A percentile compares a stretch with the other conserved stretches of the same genome.
Conservation (phyloP, 2,329 filamentous ascomycete genomes). For the Hypoxylon sp. region DNA sequence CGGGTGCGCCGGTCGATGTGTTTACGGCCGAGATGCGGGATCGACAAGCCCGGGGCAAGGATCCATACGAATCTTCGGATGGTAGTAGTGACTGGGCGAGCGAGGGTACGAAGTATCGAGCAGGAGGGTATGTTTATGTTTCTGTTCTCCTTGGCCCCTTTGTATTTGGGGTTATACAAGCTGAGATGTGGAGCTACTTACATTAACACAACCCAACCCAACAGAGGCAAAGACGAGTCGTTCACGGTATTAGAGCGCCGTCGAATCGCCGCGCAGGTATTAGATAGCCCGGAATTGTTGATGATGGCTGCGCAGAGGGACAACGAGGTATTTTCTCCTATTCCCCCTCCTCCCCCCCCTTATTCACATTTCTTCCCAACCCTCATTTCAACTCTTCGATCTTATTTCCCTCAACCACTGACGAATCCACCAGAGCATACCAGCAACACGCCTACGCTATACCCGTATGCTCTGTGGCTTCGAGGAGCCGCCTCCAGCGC, state of each 20-base stretch:
- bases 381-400: neutral
- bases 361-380: neutral
- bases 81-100: slow-evolving; percentile 37
- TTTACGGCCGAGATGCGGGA: slow-evolving; percentile 70
- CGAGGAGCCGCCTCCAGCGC: slow-evolving; percentile 53
- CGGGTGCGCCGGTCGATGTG: slow-evolving; percentile 18
- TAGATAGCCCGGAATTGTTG: slow-evolving; percentile 70
- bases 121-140: slow-evolving; percentile 25
- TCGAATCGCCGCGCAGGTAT: slow-evolving; percentile 66
- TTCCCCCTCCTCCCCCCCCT: neutral
- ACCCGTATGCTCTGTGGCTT: slow-evolving; percentile 70
- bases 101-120: slow-evolving; percentile 38
- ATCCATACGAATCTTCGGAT: slow-evolving; percentile 62
- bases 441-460: slow-evolving; percentile 70
- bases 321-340: slow-evolving; percentile 63
- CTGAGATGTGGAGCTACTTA: neutral
- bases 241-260: slow-evolving; percentile 62
- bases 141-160: neutral
- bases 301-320: slow-evolving; percentile 71
- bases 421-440: slow-evolving; percentile 63
- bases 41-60: slow-evolving; percentile 71
- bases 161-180: neutral
- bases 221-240: slow-evolving; percentile 54
- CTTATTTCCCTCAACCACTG: slow-evolving; percentile 1
- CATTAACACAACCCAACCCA: neutral